Evolutionary conservation across 2,329 filamentous ascomycete species (phyloP), one percentile per base, ranked within the genome.

Genomic region (Sordariomycetes sp.): DNA sequence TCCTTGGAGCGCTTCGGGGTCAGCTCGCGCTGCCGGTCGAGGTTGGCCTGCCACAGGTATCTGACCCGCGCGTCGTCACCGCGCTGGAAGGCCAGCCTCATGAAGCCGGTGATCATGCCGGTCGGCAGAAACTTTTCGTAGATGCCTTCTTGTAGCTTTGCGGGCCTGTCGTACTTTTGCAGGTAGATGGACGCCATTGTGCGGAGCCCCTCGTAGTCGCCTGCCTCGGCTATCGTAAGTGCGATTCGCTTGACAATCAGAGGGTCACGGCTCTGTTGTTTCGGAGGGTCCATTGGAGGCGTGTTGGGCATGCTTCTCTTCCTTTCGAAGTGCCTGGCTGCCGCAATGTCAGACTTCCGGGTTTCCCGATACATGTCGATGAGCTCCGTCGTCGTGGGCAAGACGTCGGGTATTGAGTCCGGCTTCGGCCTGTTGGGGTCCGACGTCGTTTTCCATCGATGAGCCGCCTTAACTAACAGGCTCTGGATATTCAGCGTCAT

Each of bases 21-120:
- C 35, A 53, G 69, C 42, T 72, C 69, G 57, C 76, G 70, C 1
- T 78, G 80, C 60, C 77, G 76, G 5, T 73, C 63, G 58, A 86
- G 76, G 2, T 83, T 77, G 28, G 84, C 67, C 1, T 78, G 62
- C 89, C 90, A 96, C 55, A 81, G 83, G 52, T 77, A 69, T 60
- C 81, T 77, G 22, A 92, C 82, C 55, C 80, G 76, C 5, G 78
- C 72, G 62, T 82, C 78, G 24, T 84, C 75, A 45, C 74, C 70
- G 20, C 84, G 78, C 55, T 76, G 72, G 51, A 82, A 71, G 64
- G 87, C 79, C 0, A 82, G 76, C 24, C 77, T 72, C 86, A 96
- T 91, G 59, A 92, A 69, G 10, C 84, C 77, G 54, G 76, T 75
- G 24, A 88, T 70, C 57, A 91, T 70, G 17, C 72, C 67, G 2